Evolutionary conservation across 2,329 filamentous ascomycete genomes (phyloP).

Genomic region (Lomentospora prolificans): DNA sequence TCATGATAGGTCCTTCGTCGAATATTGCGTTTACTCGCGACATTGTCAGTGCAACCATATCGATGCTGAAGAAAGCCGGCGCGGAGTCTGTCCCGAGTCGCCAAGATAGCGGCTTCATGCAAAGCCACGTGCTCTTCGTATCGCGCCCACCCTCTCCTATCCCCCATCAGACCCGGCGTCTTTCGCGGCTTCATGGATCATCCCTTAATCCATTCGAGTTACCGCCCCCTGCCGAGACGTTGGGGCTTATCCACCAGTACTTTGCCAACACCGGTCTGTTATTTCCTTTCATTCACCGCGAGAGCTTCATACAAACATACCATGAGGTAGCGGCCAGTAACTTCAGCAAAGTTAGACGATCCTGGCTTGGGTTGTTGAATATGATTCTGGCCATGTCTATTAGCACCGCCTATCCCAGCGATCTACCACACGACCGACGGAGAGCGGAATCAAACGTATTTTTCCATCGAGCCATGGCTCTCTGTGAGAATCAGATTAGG

Average conservation of each 20-base stretch:
- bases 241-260: slow-evolving; percentile 15
- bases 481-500: slow-evolving; percentile 29
- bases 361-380: slow-evolving; percentile 36
- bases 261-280: slow-evolving; percentile 19
- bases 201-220: slow-evolving; percentile 2
- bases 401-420: slow-evolving; percentile 18
- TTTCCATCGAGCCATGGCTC: slow-evolving; percentile 27
- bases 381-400: slow-evolving; percentile 34
- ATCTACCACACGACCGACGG: slow-evolving; percentile 21
- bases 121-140: slow-evolving; percentile 7
- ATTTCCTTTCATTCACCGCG: slow-evolving; percentile 20
- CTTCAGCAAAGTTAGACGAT: slow-evolving; percentile 21
- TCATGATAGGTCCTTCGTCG: slow-evolving; percentile 13
- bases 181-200: not conserved
- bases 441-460: slow-evolving; percentile 28
- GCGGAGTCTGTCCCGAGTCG: slow-evolving; percentile 1
- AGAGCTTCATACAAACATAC: slow-evolving; percentile 17
- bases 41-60: slow-evolving; percentile 7
- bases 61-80: slow-evolving; percentile 1
- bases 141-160: slow-evolving; percentile 7
- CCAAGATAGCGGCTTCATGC: slow-evolving; percentile 4
- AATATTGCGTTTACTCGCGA: slow-evolving; percentile 16
- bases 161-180: slow-evolving; percentile 1
- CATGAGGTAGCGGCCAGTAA: slow-evolving; percentile 14
- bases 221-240: slow-evolving; percentile 14